Evolutionary conservation across 306 rosid genomes (phyloP).

Genomic region (Nissolia schottii): DNA sequence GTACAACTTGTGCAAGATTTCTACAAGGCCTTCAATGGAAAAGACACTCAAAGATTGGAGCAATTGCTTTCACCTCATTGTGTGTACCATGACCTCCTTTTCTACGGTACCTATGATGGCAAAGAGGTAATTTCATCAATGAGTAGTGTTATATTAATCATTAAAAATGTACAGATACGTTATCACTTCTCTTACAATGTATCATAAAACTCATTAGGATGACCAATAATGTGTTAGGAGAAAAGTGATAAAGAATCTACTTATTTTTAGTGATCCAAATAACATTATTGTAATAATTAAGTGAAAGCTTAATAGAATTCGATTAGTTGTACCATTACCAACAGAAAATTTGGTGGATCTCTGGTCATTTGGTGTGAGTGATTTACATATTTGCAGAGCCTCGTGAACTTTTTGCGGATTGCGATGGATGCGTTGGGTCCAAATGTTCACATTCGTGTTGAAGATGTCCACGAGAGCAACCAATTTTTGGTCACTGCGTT

Average conservation of each 20-base stretch:
- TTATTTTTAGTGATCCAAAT: too few species aligned
- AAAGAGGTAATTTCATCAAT: conserved; percentile 32
- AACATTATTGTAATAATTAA: too few species aligned
- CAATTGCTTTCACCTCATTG: conserved; percentile 33
- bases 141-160: too few species aligned
- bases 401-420: conserved; percentile 12
- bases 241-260: too few species aligned
- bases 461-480: not conserved
- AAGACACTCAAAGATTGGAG: conserved; percentile 19
- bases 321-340: not conserved
- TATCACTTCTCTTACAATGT: not conserved
- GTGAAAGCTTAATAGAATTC: too few species aligned
- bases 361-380: not conserved
- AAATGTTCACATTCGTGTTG: conserved; percentile 6
- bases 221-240: too few species aligned
- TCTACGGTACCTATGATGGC: conserved; percentile 29
- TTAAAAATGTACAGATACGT: too few species aligned
- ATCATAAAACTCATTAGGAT: too few species aligned
- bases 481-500: conserved; percentile 20
- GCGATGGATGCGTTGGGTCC: conserved; percentile 48
- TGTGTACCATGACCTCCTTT: conserved; percentile 39
- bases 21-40: conserved; percentile 34
- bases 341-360: not conserved
- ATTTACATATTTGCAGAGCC: not conserved
- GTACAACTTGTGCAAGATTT: conserved; percentile 10